Evolutionary conservation across 305 asterid species (phyloP), one percentile per base, ranked within the genome.

Genomic region (Solanum hybrid): DNA sequence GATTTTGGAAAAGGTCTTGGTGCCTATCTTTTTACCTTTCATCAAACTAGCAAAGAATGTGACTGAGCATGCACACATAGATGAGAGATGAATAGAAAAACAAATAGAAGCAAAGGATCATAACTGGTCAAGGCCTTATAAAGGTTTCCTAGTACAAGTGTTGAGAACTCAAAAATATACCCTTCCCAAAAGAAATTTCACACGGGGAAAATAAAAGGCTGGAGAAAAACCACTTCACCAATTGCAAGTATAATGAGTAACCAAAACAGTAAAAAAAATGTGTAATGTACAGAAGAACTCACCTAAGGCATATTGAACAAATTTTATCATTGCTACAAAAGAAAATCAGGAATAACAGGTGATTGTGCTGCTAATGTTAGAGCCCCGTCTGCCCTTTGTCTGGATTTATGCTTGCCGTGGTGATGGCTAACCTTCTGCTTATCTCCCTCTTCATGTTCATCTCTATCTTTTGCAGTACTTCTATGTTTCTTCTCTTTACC

Each of bases 271-370:
- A 16, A 37, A 72, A 26, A 60, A 69, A 17, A 72, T 17, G 72
- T 17, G 72, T 26, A 85, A 90, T 92, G 78, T 92, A 91, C 94
- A 95, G 77, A 86, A 92, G 90, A 93, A 92, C 96, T 89, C 87
- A 92, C 93, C 94, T 92, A 85, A 90, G 89, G 60, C 84, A n/a
- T 27, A 29, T 26, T 80, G 79, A 71, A 76, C 86, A 87, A 87
- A 71, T 73, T 22, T 4, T 75, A 38, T 87, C 85, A 89, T 78
- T 90, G 94, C 95, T 95, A 97, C 87, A 97, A 93, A 66, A 97
- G 98, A 94, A 96, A 97, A 93, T 97, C 99, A 35, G 97, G 99
- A 86, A 96, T 93, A 13, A 95, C 98, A 5, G 95, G 91, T 76
- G 97, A 91, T 87, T 95, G 95, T 82, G 93, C 94, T 86, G 91